These are phyloP conservation scores for Amphirosellinia nigrospora DNA, from an alignment of 495 filamentous ascomycete genomes.

Conservation along the genomic window DNA sequence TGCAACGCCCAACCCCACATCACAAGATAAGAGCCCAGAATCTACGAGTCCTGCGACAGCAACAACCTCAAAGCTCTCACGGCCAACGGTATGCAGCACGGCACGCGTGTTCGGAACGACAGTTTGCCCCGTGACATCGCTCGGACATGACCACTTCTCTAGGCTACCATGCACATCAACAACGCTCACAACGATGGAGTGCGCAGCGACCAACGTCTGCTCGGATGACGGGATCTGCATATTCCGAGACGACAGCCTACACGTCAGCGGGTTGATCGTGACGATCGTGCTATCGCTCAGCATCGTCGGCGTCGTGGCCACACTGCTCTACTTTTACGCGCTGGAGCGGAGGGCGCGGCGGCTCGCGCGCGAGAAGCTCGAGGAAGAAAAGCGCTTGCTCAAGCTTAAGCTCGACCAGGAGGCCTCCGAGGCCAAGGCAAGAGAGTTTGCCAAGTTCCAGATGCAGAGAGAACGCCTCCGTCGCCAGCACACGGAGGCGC, in stretches of 20 bases:
- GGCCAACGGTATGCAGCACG: conserved; percentile 45
- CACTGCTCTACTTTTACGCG: conserved; percentile 50
- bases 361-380: conserved; percentile 45
- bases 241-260: conserved; percentile 43
- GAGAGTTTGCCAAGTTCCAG: background rate
- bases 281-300: conserved; percentile 47
- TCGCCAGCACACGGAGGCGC: conserved; percentile 10
- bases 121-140: conserved; percentile 45
- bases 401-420: background rate
- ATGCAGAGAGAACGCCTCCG: background rate
- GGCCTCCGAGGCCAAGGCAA: background rate
- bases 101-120: conserved; percentile 36
- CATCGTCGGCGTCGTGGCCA: conserved; percentile 37
- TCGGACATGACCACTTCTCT: conserved; percentile 39
- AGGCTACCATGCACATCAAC: conserved; percentile 48
- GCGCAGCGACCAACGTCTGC: conserved; percentile 55
- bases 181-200: conserved; percentile 38
- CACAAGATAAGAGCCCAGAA: conserved; percentile 23
- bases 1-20: conserved; percentile 23
- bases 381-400: conserved; percentile 26
- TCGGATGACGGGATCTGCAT: conserved; percentile 48
- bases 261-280: conserved; percentile 47
- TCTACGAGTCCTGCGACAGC: conserved; percentile 5
- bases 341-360: conserved; percentile 42
- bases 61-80: conserved; percentile 12